Evolutionary conservation across 805 yeast genomes (phyloP).

Genomic region (Kregervanrija delftensis): DNA sequence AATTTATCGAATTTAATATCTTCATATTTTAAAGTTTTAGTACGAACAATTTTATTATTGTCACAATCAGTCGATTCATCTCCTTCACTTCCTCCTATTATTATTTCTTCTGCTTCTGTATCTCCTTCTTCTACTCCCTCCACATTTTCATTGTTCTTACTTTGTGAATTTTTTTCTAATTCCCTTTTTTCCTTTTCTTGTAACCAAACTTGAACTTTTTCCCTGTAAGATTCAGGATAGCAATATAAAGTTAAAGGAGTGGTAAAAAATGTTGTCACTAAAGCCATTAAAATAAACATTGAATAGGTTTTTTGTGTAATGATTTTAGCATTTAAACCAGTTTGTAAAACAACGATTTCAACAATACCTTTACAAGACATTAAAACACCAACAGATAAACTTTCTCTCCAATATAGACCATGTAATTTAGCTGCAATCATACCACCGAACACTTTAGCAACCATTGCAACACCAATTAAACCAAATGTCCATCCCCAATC

Average conservation of each 20-base stretch:
- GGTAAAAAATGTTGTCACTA: conserved; percentile 70
- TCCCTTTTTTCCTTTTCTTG: conserved; percentile 12
- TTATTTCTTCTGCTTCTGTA: conserved; percentile 1
- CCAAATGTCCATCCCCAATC: conserved; percentile 79
- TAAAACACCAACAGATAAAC: conserved; percentile 67
- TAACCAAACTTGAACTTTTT: conserved; percentile 33
- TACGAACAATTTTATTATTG: not conserved
- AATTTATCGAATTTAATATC: conserved; percentile 17
- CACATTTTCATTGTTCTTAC: not conserved
- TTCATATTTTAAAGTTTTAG: conserved; percentile 6
- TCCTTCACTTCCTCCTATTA: conserved; percentile 12
- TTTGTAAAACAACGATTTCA: conserved; percentile 70
- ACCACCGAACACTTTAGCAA: conserved; percentile 66
- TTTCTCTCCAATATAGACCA: conserved; percentile 67
- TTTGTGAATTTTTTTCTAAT: conserved; percentile 6
- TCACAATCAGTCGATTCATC: conserved; percentile 13
- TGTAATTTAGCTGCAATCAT: conserved; percentile 52
- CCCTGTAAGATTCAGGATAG: conserved; percentile 59
- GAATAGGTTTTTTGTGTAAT: conserved; percentile 60
- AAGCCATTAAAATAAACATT: conserved; percentile 80
- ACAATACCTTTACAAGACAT: conserved; percentile 90
- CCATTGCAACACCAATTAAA: conserved; percentile 57
- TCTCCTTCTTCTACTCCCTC: conserved; percentile 6
- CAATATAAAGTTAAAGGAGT: conserved; percentile 61
- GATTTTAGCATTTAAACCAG: conserved; percentile 68